phyloP scores from a whole-genome alignment of 2,329 filamentous ascomycete genomes.

The Exophiala phaeomuriformis region DNA sequence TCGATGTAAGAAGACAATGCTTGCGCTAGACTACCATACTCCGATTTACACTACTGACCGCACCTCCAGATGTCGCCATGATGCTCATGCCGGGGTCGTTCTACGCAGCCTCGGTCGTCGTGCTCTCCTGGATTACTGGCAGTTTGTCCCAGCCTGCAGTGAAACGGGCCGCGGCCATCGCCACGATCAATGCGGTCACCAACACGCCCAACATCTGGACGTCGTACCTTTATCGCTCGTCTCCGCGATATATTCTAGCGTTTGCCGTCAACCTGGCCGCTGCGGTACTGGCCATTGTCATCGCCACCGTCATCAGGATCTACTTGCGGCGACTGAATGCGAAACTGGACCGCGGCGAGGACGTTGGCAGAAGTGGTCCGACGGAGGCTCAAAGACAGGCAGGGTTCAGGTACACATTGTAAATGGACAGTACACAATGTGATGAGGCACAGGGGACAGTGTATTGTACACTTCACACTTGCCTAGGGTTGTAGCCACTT shows the following conservation, averaged over 20 bases:
- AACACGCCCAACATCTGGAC: slow-evolving; percentile 41
- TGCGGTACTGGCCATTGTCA: slow-evolving; percentile 22
- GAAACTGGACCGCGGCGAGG: slow-evolving; percentile 25
- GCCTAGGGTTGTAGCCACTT: too few relatives aligned
- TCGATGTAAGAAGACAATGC: too few relatives aligned
- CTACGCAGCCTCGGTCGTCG: slow-evolving; percentile 56
- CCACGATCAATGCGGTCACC: slow-evolving; percentile 66
- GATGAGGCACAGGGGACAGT: too few relatives aligned
- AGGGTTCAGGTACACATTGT: slow-evolving; percentile 24
- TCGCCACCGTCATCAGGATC: slow-evolving; percentile 23
- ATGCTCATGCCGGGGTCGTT: slow-evolving; percentile 54
- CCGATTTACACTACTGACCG: too few relatives aligned
- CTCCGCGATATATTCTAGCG: slow-evolving; percentile 27
- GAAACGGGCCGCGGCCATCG: slow-evolving; percentile 64
- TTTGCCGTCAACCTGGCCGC: slow-evolving; percentile 26
- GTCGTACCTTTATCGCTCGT: slow-evolving; percentile 26
- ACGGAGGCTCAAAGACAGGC: slow-evolving; percentile 23
- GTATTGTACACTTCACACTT: too few relatives aligned
- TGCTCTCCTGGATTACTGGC: slow-evolving; percentile 63
- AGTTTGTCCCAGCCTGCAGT: slow-evolving; percentile 67
- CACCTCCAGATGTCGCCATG: slow-evolving; percentile 51
- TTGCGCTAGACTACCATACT: too few relatives aligned
- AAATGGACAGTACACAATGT: neutral
- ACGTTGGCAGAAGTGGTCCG: slow-evolving; percentile 24
- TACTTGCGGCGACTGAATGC: slow-evolving; percentile 26